phyloP scores from a whole-genome alignment of 1,284 basidiomycete species.

The Fomitopsis schrenkii region DNA sequence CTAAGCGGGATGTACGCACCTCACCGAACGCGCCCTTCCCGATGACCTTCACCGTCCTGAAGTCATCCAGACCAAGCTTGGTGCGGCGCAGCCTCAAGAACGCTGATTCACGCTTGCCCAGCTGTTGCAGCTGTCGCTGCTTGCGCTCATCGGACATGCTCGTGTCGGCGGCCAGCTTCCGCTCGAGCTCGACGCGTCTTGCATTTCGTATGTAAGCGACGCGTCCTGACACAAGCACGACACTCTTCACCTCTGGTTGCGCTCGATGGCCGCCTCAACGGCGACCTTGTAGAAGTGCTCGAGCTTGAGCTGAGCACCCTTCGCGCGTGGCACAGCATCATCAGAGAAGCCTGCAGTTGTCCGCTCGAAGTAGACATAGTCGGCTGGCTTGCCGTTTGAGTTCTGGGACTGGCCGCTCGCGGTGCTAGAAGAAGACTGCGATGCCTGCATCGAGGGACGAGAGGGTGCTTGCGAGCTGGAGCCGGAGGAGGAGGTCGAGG shows the following conservation, averaged over 20 bases:
- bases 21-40: slow-evolving; percentile 99
- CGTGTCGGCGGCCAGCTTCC: slow-evolving; percentile 74
- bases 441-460: slow-evolving; percentile 17
- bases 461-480: slow-evolving; percentile 14
- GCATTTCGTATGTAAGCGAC: not conserved
- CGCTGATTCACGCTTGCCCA: slow-evolving; percentile 89
- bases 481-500: slow-evolving; percentile 17
- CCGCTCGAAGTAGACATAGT: slow-evolving; percentile 96
- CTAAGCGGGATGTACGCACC: slow-evolving; percentile 36
- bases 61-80: slow-evolving; percentile 90
- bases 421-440: slow-evolving; percentile 27
- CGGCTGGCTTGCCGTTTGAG: slow-evolving; percentile 36
- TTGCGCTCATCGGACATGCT: slow-evolving; percentile 80
- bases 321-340: slow-evolving; percentile 88
- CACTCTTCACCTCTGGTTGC: slow-evolving; percentile 51
- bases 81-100: slow-evolving; percentile 90
- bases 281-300: slow-evolving; percentile 98
- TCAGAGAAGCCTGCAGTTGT: slow-evolving; percentile 82
- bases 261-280: slow-evolving; percentile 82
- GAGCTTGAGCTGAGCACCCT: slow-evolving; percentile 94
- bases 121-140: slow-evolving; percentile 85
- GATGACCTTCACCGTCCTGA: slow-evolving; percentile 97
- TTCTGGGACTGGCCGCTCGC: slow-evolving; percentile 24
- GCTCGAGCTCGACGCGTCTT: slow-evolving; percentile 92
- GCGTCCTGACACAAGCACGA: not conserved